Base-by-base conservation (phyloP, 257 asterid species). In the Solanum rostratum region DNA sequence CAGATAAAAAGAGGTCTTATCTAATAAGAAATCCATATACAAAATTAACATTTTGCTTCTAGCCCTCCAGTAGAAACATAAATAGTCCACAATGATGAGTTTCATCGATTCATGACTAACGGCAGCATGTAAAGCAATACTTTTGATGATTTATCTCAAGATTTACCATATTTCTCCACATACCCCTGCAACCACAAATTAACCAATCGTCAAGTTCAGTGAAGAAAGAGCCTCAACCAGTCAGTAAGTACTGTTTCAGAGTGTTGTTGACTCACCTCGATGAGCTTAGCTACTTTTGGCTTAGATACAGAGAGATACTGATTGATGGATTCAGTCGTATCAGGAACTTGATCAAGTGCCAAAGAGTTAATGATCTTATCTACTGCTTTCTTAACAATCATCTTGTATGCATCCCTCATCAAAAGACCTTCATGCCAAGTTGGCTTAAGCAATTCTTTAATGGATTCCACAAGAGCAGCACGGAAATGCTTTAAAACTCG, bases 381-480 rank as follows among this genome's bases (percentile, higher is more conserved):
- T 29, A 88, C 96, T 52, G 94, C 80, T 87, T 91, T 96, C 90
- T 90, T 96, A 50, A 95, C 98, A 59, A 96, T 90, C 86, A 88
- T 45, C 86, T 96, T 96, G 89, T 93, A 90, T 87, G 94, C 99
- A 87, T 90, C 97, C 87, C 88, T 94, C 92, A 90, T 95, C 88
- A 95, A 80, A 82, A 88, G 86, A 46, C 99, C 98, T 79, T 90
- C 88, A 2, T 87, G 90, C 99, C 98, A 96, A 45, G 92, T 89
- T 81, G 98, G 99, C 86, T 85, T 93, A 84, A 96, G 86, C 90
- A 96, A 87, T 52, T 95, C 97, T 80, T 96, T 96, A 62, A 96
- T 90, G 82, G 81, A 89, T 29, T 93, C 99, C 68, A 93, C 90
- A 76, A 96, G 96, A 57, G 95, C 92, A 49, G 91, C 84, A 70